Percentiles rank a stretch among this genome's conserved stretches.
phyloP scores from a whole-genome alignment of 2,329 filamentous ascomycete genomes.

The Phialocephala subalpina region DNA sequence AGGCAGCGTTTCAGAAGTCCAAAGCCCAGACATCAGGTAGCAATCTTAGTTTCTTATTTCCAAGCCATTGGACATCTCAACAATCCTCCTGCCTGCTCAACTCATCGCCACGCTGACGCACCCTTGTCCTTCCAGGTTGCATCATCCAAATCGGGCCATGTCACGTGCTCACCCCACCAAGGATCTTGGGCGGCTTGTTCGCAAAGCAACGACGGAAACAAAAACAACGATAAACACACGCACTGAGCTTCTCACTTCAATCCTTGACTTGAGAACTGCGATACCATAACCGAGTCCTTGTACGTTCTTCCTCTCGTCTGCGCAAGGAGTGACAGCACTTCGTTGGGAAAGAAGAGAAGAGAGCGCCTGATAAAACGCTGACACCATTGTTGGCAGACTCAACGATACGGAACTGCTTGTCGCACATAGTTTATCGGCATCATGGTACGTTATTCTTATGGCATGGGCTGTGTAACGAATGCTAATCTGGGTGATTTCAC shows the following conservation, averaged over 20 bases:
- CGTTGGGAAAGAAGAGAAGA: not conserved
- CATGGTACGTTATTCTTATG: conserved; percentile 28
- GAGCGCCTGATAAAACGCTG: conserved; percentile 29
- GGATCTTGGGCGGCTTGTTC: conserved; percentile 6
- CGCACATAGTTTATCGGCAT: conserved; percentile 27
- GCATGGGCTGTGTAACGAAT: not conserved
- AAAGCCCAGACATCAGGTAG: conserved; percentile 5
- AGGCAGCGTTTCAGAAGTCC: not conserved
- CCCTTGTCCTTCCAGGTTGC: not conserved
- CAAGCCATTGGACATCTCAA: not conserved
- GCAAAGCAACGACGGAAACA: conserved; percentile 12
- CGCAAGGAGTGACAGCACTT: not conserved
- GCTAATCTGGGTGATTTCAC: conserved; percentile 30
- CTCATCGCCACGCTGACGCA: not conserved
- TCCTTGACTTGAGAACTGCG: conserved; percentile 7
- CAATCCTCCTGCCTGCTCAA: conserved; percentile 4
- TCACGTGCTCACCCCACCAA: conserved; percentile 31
- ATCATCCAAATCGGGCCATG: conserved; percentile 1
- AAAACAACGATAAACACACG: conserved; percentile 25
- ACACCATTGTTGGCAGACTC: conserved; percentile 30
- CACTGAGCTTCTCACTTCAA: conserved; percentile 14
- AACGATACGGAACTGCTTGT: conserved; percentile 28
- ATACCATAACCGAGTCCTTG: not conserved
- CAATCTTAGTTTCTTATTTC: not conserved
- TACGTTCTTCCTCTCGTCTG: not conserved